Evolutionary conservation across 352 stramenopile species (phyloP), one percentile per base, ranked within the genome.

Genomic region (Phytophthora multivora): DNA sequence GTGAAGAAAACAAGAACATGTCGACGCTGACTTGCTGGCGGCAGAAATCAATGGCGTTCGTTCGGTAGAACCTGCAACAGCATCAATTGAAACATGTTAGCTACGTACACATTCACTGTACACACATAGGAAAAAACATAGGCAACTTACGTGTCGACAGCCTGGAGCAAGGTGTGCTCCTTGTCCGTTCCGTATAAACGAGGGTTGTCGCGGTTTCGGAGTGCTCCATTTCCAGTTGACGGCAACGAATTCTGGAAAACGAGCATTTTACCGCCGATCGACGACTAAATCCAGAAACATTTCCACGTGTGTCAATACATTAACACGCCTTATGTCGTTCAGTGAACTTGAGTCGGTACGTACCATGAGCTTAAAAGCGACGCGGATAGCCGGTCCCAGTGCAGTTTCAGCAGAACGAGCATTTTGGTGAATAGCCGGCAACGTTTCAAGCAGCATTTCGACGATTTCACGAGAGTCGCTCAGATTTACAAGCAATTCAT

Each of bases 11-110:
- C 2, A 99, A 69, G 77, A 99, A 99, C 63, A 98, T 96, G 66
- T 99, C 97, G n/a, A 99, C 97, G 60, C 90, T 97, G 59, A 99
- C 98, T 90, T 99, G 98, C 61, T 99, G 88, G 38, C 97, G 85
- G 70, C 87, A 98, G 60, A 99, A 99, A 75, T 99, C 97, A 68
- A 98, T 93, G 5, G 96, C 91, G 40, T 94, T 95, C 33, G 93
- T 91, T 11, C 83, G 78, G 68, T 97, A 98, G 58, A 96, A 97
- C 28, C 71, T 98, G 43, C 10, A 64, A 39, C n/a, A 38, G 31
- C 36, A 18, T 11, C 46, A 33, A 36, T 10, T 25, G 38, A 47
- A 41, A 63, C 26, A 48, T 12, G 31, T 56, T 25, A 49, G 33
- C 18, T 36, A 15, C 42, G 39, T 42, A 13, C 51, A 19, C 23